Conservation (phyloP, 768 basidiomycete species). For the Filobasidium floriforme region DNA sequence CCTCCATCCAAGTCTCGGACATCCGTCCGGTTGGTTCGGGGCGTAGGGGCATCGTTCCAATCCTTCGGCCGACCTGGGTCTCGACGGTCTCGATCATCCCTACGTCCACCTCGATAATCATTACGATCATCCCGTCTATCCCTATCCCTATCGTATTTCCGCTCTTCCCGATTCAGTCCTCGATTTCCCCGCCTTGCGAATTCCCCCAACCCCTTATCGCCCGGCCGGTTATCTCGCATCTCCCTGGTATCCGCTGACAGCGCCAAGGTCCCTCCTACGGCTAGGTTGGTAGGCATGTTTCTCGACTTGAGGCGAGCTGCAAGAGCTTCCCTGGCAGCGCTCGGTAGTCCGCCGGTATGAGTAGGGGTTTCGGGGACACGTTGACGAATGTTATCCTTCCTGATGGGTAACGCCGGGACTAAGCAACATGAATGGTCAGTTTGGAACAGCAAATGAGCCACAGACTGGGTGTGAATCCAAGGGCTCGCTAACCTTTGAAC, state of each 20-base stretch:
- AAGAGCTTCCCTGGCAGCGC: slow-evolving; percentile 59
- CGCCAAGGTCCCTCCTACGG: slow-evolving; percentile 5
- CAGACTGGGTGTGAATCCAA: too few relatives aligned
- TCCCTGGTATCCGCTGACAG: slow-evolving; percentile 10
- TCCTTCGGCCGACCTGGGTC: slow-evolving; percentile 25
- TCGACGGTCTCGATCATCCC: slow-evolving; percentile 50
- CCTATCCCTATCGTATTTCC: slow-evolving; percentile 46
- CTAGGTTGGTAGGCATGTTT: slow-evolving; percentile 52
- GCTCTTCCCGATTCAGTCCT: slow-evolving; percentile 49
- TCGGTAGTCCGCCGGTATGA: slow-evolving; percentile 80
- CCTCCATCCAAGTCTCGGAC: slow-evolving; percentile 52
- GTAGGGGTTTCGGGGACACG: slow-evolving; percentile 87
- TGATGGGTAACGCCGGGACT: slow-evolving; percentile 72
- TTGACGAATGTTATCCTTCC: slow-evolving; percentile 58
- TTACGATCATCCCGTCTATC: slow-evolving; percentile 52
- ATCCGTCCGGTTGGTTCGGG: slow-evolving; percentile 30
- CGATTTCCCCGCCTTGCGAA: slow-evolving; percentile 89
- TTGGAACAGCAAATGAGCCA: not conserved
- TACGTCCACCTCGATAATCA: slow-evolving; percentile 50
- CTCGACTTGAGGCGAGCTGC: slow-evolving; percentile 68
- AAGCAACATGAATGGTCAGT: not conserved
- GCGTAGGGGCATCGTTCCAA: slow-evolving; percentile 44
- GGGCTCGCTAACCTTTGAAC: slow-evolving; percentile 69
- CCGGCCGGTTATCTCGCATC: slow-evolving; percentile 42
- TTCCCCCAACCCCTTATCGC: slow-evolving; percentile 74